Conservation (phyloP, 495 filamentous ascomycete genomes). For the Neurospora sublineolata region DNA sequence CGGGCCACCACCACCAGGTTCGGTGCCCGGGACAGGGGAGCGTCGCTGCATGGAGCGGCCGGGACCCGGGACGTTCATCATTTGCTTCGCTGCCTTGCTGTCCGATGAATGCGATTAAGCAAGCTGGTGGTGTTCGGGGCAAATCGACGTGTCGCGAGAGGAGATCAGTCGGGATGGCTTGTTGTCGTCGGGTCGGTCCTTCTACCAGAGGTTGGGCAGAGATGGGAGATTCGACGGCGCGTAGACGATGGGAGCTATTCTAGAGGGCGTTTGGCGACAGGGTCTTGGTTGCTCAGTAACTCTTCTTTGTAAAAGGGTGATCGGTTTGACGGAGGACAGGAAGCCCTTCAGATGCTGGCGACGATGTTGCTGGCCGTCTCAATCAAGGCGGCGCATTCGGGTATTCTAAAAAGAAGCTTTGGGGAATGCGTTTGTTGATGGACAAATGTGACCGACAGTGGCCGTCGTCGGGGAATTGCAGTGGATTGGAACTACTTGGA, state of each 20-base stretch:
- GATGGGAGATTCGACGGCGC: not conserved
- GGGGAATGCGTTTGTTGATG: not conserved
- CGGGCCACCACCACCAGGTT: slow-evolving; percentile 19
- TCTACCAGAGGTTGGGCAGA: not conserved
- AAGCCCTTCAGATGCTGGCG: not conserved
- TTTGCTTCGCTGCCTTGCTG: not conserved
- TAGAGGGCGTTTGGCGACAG: not conserved
- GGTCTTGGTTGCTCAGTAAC: not conserved
- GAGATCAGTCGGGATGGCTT: not conserved
- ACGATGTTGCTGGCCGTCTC: not conserved
- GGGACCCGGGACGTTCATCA: slow-evolving; percentile 29
- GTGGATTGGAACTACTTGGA: not conserved
- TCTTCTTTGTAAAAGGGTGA: not conserved
- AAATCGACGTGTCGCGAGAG: not conserved
- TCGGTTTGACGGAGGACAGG: not conserved
- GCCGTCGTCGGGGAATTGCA: not conserved
- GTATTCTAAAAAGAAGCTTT: not conserved
- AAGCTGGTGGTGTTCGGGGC: not conserved
- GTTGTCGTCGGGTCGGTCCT: not conserved
- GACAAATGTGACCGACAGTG: not conserved
- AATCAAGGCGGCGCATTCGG: not conserved
- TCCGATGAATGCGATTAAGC: not conserved
- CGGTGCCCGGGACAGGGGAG: slow-evolving; percentile 32
- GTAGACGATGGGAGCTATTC: not conserved
- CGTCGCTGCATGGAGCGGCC: slow-evolving; percentile 36